Evolutionary conservation across 1,284 basidiomycete species (phyloP).

Genomic region (Hemileia vastatrix): DNA sequence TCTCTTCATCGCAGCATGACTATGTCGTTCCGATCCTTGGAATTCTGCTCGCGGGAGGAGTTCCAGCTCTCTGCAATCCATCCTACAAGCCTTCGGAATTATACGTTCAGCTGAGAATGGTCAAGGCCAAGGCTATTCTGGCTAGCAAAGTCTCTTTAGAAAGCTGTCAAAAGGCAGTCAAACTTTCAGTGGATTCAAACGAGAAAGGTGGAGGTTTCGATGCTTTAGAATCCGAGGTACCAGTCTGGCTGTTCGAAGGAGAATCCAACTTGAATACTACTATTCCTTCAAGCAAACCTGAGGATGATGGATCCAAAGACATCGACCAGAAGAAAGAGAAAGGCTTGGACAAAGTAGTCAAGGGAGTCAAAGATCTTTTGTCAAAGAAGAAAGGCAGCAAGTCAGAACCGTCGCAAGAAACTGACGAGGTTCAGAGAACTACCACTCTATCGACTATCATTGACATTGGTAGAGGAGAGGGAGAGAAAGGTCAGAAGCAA

Average conservation of each 20-base stretch:
- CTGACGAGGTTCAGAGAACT: background rate
- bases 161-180: constrained; percentile 26
- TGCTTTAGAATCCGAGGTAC: background rate
- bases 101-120: constrained; percentile 34
- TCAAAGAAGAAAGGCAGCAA: background rate
- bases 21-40: too few relatives aligned
- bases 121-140: constrained; percentile 32
- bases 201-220: background rate
- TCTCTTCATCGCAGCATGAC: too few relatives aligned
- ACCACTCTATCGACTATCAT: background rate
- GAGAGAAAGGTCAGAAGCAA: background rate
- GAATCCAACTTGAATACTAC: background rate
- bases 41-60: too few relatives aligned
- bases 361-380: background rate
- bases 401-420: background rate
- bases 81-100: constrained; percentile 39
- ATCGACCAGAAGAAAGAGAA: background rate
- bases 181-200: background rate
- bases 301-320: background rate
- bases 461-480: background rate
- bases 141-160: constrained; percentile 26
- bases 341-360: background rate
- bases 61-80: constrained; percentile 40
- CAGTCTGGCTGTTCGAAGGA: background rate
- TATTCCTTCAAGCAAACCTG: background rate